phyloP scores from a whole-genome alignment of 2,329 filamentous ascomycete species.

The Blastomyces emzantsi region DNA sequence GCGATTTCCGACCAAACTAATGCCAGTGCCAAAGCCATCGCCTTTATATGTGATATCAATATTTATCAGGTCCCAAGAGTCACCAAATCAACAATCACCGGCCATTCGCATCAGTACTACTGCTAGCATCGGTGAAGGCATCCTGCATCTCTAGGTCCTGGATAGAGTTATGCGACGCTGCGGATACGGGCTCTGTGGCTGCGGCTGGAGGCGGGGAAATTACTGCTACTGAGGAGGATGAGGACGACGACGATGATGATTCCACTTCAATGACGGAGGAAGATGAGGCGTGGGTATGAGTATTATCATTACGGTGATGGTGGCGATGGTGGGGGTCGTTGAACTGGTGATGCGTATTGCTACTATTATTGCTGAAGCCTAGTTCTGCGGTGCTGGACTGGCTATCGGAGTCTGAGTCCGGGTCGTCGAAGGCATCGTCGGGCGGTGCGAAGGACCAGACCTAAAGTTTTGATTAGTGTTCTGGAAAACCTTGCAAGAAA shows the following conservation, averaged over 20 bases:
- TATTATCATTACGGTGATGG: not conserved
- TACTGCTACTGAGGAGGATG: not conserved
- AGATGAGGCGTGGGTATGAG: not conserved
- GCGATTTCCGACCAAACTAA: not conserved
- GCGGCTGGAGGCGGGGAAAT: not conserved
- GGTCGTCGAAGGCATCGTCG: conserved; percentile 45
- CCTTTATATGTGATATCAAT: not conserved
- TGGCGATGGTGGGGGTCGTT: not conserved
- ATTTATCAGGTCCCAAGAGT: not conserved
- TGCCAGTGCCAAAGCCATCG: not conserved
- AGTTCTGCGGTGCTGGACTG: conserved; percentile 8
- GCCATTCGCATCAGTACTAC: not conserved
- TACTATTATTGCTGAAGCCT: not conserved
- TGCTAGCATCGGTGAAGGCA: conserved; percentile 7
- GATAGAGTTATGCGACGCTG: not conserved
- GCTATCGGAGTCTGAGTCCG: conserved; percentile 7
- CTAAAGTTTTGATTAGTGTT: conserved; percentile 42
- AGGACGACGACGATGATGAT: not conserved
- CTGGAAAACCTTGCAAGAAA: not conserved
- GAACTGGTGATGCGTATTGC: not conserved
- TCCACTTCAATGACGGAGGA: not conserved
- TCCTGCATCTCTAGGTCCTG: conserved; percentile 9
- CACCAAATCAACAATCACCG: not conserved
- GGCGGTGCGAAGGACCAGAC: conserved; percentile 94
- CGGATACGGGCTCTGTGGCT: not conserved